Evolutionary conservation across 306 rosid genomes (phyloP).

Genomic region (Cicer bijugum): DNA sequence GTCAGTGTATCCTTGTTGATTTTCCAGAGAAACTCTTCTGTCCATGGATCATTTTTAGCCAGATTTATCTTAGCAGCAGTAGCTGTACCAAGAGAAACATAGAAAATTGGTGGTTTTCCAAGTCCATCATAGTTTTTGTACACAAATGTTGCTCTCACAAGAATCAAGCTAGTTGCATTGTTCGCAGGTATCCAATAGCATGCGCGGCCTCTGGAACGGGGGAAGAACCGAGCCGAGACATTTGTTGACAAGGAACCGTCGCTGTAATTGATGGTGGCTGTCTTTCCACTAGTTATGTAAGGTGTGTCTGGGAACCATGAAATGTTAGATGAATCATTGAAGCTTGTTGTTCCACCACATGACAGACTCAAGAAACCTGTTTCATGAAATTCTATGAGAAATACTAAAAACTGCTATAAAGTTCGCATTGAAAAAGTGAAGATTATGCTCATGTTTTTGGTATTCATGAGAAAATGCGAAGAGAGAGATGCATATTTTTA

Average conservation of each 20-base stretch:
- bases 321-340: conserved; percentile 64
- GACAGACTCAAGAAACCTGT: conserved; percentile 90
- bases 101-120: conserved; percentile 70
- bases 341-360: conserved; percentile 77
- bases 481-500: neutral
- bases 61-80: conserved; percentile 61
- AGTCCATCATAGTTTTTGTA: conserved; percentile 82
- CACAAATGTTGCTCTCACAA: conserved; percentile 74
- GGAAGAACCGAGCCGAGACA: conserved; percentile 67
- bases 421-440: neutral
- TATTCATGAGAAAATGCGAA: neutral
- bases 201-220: conserved; percentile 46
- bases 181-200: conserved; percentile 65
- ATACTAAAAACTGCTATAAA: neutral
- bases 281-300: conserved; percentile 66
- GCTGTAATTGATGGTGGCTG: conserved; percentile 47
- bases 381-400: conserved; percentile 40
- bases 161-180: conserved; percentile 64
- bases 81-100: conserved; percentile 84
- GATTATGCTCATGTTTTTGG: conserved; percentile 27
- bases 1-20: conserved; percentile 58
- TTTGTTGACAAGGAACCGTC: conserved; percentile 47
- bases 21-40: conserved; percentile 82
- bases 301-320: conserved; percentile 75
- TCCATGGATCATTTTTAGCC: conserved; percentile 67